These are phyloP conservation scores for Miamiensis avidus DNA, from an alignment of 169 alveolate species.

Conservation along the genomic window DNA sequence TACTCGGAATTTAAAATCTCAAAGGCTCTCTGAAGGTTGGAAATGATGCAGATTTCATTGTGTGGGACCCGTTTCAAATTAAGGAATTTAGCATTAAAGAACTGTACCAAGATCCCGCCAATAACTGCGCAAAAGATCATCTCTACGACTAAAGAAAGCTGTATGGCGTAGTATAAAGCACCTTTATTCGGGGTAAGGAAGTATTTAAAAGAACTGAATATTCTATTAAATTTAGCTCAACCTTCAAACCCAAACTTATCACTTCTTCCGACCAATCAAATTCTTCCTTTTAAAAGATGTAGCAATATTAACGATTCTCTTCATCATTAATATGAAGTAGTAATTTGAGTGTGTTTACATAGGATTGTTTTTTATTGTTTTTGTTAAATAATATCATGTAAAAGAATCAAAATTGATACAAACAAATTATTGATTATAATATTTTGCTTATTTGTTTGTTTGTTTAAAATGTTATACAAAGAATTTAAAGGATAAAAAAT, in stretches of 20 bases:
- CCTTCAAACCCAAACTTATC: no score
- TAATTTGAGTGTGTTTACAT: neutral
- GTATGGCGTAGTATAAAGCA: neutral
- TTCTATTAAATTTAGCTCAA: no score
- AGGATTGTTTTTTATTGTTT: neutral
- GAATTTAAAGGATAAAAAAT: no score
- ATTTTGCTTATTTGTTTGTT: no score
- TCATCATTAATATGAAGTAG: neutral
- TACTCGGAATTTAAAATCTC: neutral
- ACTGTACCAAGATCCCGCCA: neutral
- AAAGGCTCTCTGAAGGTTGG: constrained; percentile 16
- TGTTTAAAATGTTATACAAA: no score
- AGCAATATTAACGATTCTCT: no score
- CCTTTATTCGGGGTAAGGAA: neutral
- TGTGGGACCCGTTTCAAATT: constrained; percentile 13
- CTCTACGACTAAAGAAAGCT: neutral
- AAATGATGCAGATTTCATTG: constrained; percentile 15
- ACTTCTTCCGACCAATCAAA: neutral
- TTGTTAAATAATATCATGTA: no score
- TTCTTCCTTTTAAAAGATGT: neutral
- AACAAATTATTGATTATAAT: no score
- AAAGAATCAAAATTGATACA: no score
- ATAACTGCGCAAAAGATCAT: neutral
- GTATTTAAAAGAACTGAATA: neutral
- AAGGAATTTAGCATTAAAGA: neutral